A percentile compares a stretch with the other conserved stretches of the same genome.
phyloP scores from a whole-genome alignment of 306 rosid species.

The Arachis hypogaea region DNA sequence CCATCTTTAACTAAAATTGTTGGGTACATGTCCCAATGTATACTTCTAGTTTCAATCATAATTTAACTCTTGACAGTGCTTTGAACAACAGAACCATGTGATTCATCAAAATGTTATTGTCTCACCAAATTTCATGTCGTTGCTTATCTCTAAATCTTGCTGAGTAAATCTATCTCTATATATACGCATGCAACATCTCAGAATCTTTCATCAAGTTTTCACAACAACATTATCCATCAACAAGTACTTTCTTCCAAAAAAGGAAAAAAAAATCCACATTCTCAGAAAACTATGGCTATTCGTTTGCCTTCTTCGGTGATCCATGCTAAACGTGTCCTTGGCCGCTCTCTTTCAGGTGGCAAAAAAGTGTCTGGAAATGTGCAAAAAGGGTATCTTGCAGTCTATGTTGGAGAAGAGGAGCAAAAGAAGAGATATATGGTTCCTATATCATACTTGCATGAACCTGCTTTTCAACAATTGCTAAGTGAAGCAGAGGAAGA shows the following conservation, averaged over 20 bases:
- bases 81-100: slow-evolving; percentile 38
- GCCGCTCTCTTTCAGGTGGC: slow-evolving; percentile 10
- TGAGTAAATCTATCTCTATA: neutral
- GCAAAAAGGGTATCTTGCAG: slow-evolving; percentile 41
- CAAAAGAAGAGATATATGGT: slow-evolving; percentile 44
- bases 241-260: neutral
- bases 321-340: slow-evolving; percentile 4
- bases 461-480: slow-evolving; percentile 44
- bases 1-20: neutral
- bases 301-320: slow-evolving; percentile 8
- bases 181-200: slow-evolving; percentile 9
- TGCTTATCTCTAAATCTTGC: slow-evolving; percentile 2
- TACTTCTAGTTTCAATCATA: slow-evolving; percentile 23
- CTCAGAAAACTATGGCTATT: slow-evolving; percentile 21
- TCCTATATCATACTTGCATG: slow-evolving; percentile 43
- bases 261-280: neutral
- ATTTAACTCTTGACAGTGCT: neutral
- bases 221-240: neutral
- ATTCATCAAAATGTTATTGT: slow-evolving; percentile 7
- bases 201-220: slow-evolving; percentile 10
- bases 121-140: neutral
- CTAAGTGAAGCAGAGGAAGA: slow-evolving; percentile 42
- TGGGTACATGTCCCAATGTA: neutral
- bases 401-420: slow-evolving; percentile 45
- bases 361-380: slow-evolving; percentile 20